Conservation (phyloP, 2,329 filamentous ascomycete genomes). For the Dactylonectria macrodidyma region DNA sequence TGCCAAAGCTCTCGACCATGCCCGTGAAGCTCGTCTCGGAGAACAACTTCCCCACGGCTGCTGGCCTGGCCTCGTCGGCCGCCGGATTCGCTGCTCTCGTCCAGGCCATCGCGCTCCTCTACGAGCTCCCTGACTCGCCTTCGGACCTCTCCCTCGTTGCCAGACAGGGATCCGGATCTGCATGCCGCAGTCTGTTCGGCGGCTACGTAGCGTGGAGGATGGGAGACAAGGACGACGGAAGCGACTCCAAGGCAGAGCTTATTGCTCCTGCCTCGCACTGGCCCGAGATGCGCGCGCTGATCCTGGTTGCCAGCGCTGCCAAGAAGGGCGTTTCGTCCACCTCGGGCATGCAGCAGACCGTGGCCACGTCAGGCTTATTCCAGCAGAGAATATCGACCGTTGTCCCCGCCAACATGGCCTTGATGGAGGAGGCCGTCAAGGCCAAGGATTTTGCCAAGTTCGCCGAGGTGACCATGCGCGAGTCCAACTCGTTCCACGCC, state of each 20-base stretch:
- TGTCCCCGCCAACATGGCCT: conserved; percentile 86
- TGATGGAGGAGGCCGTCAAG: conserved; percentile 87
- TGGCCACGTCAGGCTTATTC: conserved; percentile 92
- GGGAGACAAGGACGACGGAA: conserved; percentile 82
- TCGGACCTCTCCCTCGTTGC: conserved; percentile 91
- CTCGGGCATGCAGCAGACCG: conserved; percentile 96
- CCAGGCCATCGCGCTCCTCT: conserved; percentile 91
- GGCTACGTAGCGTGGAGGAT: conserved; percentile 97
- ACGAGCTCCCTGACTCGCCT: conserved; percentile 85
- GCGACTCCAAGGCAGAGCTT: conserved; percentile 89
- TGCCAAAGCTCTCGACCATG: conserved; percentile 85
- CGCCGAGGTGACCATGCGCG: conserved; percentile 93
- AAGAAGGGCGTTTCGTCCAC: conserved; percentile 97
- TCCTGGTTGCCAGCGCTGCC: conserved; percentile 91
- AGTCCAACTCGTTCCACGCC: conserved; percentile 97
- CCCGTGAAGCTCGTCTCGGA: conserved; percentile 91
- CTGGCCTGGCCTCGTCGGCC: conserved; percentile 84
- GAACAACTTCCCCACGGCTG: conserved; percentile 99
- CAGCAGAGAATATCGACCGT: conserved; percentile 80
- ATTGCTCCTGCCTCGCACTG: conserved; percentile 92
- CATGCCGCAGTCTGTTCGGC: conserved; percentile 92
- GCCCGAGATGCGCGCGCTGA: conserved; percentile 93
- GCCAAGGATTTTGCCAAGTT: conserved; percentile 88
- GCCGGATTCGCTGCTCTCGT: conserved; percentile 81
- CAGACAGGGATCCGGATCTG: conserved; percentile 93